These are phyloP conservation scores for Chlamydomonas schloesseri DNA, from an alignment of 139 green algal genomes.

Conservation along the genomic window DNA sequence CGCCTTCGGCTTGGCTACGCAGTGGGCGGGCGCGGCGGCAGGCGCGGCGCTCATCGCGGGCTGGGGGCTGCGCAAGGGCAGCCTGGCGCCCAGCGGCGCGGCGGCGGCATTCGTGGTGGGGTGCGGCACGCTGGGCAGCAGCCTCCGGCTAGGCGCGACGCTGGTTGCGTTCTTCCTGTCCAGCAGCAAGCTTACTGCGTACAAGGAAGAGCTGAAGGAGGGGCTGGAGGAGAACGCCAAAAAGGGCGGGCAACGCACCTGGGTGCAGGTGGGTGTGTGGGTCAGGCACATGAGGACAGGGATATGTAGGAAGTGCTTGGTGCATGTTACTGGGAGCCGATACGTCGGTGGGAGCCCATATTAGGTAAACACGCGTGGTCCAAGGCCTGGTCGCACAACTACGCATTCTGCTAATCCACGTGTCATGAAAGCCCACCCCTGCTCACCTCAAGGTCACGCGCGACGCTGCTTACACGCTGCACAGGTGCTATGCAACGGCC, in stretches of 20 bases:
- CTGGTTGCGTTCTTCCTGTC: constrained; percentile 89
- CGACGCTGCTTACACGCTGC: background rate
- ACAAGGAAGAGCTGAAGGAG: constrained; percentile 80
- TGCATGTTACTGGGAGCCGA: too few species aligned
- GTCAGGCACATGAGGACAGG: background rate
- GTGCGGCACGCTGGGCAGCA: constrained; percentile 69
- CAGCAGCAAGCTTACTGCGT: constrained; percentile 80
- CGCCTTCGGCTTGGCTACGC: constrained; percentile 64
- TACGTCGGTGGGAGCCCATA: too few species aligned
- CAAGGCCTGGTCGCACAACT: too few species aligned
- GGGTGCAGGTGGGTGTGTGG: constrained; percentile 73
- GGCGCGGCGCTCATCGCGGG: constrained; percentile 42
- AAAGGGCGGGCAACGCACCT: constrained; percentile 84
- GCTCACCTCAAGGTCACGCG: too few species aligned
- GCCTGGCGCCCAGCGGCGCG: constrained; percentile 61
- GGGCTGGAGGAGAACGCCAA: constrained; percentile 80
- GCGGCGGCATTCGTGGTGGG: constrained; percentile 74
- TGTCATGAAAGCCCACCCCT: background rate
- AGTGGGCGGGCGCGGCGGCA: constrained; percentile 52
- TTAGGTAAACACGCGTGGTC: too few species aligned
- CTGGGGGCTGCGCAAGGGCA: constrained; percentile 39
- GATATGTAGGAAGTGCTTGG: too few species aligned
- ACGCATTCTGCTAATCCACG: too few species aligned
- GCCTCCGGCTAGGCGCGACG: constrained; percentile 73
- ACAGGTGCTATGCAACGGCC: constrained; percentile 73